Base-by-base conservation (phyloP, 257 asterid species). In the Fraxinus quadrangulata region DNA sequence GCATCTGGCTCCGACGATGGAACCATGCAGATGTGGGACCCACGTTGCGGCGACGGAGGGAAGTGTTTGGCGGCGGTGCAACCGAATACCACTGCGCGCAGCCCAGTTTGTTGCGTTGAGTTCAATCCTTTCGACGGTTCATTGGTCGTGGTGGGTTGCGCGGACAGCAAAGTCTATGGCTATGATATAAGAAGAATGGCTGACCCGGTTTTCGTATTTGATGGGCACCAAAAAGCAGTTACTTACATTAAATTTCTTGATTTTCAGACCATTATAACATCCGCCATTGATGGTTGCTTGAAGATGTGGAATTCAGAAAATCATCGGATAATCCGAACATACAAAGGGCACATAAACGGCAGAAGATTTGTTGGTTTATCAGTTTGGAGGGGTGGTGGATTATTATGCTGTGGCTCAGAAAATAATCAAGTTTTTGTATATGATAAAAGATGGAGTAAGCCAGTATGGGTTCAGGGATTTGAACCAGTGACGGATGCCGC, bases 1-100 rank as follows among this genome's bases (percentile, higher is more conserved):
- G 97, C 96, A 10, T 94, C 98, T 81, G 97, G 94, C 30, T 91
- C 98, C 47, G 98, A 94, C 16, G 98, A 94, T 34, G 97, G 98
- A n/a, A 86, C 97, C 89, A 84, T 92, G 91, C 98, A 92, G 70
- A 82, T 90, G 85, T 94, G 98, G 98, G 98, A 94, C 75, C 81
- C 97, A 0, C 91, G 98, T 0, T 85, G 93, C 81, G 90, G 77
- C 63, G 86, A 84, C 4, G 77, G 71, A 3, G 94, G 86, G 23
- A 67, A 34, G 0, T 80, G 85, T 16, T 21, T 90, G 33, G 89
- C 88, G 0, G 12, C 68, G 37, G 92, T 94, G 37, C 86, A 80
- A 72, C 96, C 97, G 26, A 80, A 84, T 75, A 80, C 86, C 82
- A 68, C 14, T 1, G 36, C 79, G 2, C 17, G 67, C 37, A 92